A percentile compares a stretch with the other conserved stretches of the same genome.
These are phyloP conservation scores for Berkeleyomyces rouxiae DNA, from an alignment of 2,329 filamentous ascomycete species.

Conservation along the genomic window DNA sequence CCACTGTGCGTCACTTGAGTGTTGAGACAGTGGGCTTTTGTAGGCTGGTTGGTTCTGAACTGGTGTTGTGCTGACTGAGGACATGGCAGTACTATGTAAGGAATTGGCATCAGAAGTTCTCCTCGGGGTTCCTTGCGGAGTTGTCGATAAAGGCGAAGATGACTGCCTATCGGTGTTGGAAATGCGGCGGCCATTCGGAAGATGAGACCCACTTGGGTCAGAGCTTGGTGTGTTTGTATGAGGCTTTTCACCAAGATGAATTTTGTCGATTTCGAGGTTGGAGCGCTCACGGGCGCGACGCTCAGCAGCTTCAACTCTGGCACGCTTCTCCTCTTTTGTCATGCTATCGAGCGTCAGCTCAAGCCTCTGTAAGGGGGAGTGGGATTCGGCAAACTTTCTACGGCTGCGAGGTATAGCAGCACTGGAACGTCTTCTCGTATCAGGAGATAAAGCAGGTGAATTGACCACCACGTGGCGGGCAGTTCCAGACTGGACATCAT, in stretches of 20 bases:
- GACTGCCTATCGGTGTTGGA: constrained; percentile 5
- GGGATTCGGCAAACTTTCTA: constrained; percentile 51
- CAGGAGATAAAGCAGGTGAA: constrained; percentile 7
- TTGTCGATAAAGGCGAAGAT: constrained; percentile 3
- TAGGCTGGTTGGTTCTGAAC: neutral
- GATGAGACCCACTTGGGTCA: neutral
- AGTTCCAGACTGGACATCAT: constrained; percentile 2
- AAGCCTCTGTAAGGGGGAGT: constrained; percentile 83
- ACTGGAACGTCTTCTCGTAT: constrained; percentile 8
- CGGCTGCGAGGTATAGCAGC: constrained; percentile 9
- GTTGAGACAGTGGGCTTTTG: constrained; percentile 6
- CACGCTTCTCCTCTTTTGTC: constrained; percentile 89
- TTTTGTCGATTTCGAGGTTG: constrained; percentile 22
- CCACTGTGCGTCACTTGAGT: neutral
- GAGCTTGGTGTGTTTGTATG: constrained; percentile 11
- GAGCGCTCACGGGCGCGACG: constrained; percentile 48
- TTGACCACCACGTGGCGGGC: constrained; percentile 6
- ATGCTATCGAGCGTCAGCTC: constrained; percentile 83
- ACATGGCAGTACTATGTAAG: neutral
- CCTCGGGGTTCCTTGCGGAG: constrained; percentile 4
- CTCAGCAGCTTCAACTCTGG: constrained; percentile 69
- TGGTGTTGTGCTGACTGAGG: neutral
- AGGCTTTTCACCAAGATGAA: constrained; percentile 7
- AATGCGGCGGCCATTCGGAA: constrained; percentile 1
- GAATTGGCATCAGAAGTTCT: neutral